Base-by-base conservation (phyloP, 1,284 basidiomycete species). In the Jaminaea rosea region DNA sequence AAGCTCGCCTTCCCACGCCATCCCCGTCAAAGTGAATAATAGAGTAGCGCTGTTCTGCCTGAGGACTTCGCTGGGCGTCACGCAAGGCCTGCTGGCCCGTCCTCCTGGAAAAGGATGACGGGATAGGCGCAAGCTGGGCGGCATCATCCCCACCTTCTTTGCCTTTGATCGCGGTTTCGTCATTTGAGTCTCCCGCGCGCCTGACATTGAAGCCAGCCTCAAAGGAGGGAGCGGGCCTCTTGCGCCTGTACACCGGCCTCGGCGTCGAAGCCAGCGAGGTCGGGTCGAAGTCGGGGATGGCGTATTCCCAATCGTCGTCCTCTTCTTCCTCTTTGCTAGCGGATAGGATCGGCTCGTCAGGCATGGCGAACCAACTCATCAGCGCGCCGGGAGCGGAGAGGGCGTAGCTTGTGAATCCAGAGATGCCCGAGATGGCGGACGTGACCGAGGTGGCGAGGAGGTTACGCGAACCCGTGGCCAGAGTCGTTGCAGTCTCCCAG, bases 201-300 rank as follows among this genome's bases (percentile, higher is more conserved):
- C 28, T 24, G 37, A 60, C 51, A 23, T 36, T 39, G 50, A 66
- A 66, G 0, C 61, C 61, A 24, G 49, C 55, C 26, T 39, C 13
- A 24, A 53, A 39, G 11, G 53, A 62, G 3, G 62, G 63, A 3
- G 59, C 32, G 0, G 61, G 56, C 11, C 54, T 19, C 44, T 60
- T 62, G 24, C 63, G 57, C 26, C 63, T 52, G 19, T 66, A 66
- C 10, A 66, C 19, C 10, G 63, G 63, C 10, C 63, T 47, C 10
- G 63, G 62, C 15, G 63, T 66, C 27, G 39, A 47, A 9, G 45
- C 49, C 10, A 64, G 44, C 9, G 47, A 49, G 17, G 15, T 27
- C 11, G 62, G 59, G 44, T 62, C 59, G 24, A 62, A 66, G 2
- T 64, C 59, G 7, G 63, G 63, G 15, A 60, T 56, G 4, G 52